phyloP scores from a whole-genome alignment of 2,329 filamentous ascomycete species.

The Lecanosticta acicola region DNA sequence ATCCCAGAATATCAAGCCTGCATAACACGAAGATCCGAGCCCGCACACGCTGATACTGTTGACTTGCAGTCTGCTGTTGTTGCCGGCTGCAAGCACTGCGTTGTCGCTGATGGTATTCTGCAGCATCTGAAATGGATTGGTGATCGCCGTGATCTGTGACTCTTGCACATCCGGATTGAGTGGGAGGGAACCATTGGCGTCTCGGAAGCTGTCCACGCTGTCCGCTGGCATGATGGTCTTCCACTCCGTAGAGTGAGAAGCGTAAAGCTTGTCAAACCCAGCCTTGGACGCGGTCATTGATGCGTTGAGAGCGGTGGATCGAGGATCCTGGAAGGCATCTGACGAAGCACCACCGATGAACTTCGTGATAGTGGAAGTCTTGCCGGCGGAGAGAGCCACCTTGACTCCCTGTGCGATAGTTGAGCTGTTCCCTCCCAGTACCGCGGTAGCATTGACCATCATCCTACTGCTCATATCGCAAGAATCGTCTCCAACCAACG shows the following conservation, averaged over 20 bases:
- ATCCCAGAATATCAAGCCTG: conserved; percentile 61
- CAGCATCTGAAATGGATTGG: conserved; percentile 53
- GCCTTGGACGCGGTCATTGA: conserved; percentile 45
- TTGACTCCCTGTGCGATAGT: conserved; percentile 59
- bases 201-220: conserved; percentile 58
- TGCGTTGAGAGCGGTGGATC: conserved; percentile 51
- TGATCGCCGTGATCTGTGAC: conserved; percentile 50
- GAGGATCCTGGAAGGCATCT: conserved; percentile 59
- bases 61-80: conserved; percentile 50
- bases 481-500: conserved; percentile 38
- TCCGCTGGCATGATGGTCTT: conserved; percentile 53
- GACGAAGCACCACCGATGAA: conserved; percentile 63
- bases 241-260: conserved; percentile 59
- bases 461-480: conserved; percentile 39
- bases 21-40: conserved; percentile 62
- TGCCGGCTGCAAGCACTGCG: conserved; percentile 45
- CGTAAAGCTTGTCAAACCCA: conserved; percentile 53
- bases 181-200: conserved; percentile 53
- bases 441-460: conserved; percentile 42
- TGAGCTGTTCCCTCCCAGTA: conserved; percentile 53
- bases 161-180: conserved; percentile 52
- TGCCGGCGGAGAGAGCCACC: conserved; percentile 49
- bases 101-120: conserved; percentile 52
- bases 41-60: conserved; percentile 65
- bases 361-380: conserved; percentile 56